Base-by-base conservation (phyloP, 306 rosid genomes). In the Oemleria cerasiformis region DNA sequence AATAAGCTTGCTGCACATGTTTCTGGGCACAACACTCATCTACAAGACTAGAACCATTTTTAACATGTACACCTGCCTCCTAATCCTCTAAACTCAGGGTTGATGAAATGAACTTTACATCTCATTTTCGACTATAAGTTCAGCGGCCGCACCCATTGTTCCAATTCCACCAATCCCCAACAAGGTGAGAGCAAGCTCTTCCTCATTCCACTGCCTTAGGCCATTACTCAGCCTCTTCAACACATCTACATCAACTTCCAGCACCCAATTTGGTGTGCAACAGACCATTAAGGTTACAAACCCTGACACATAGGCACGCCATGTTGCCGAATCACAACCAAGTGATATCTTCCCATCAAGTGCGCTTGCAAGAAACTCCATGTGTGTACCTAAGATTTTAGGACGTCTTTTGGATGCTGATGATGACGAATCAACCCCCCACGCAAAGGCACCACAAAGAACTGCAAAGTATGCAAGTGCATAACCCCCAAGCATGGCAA, bases 331-430 rank as follows among this genome's bases (percentile, higher is more conserved):
- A 85, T 89, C 92, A 63, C 96, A 91, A 65, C 97, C 96, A 5
- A 89, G 95, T 19, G 96, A 91, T 84, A 89, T 91, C 81, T 94
- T 94, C 79, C 98, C 95, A 63, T 91, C 92, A 40, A 91, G 88
- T 56, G 92, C 97, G 75, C 96, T 85, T 4, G 98, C 98, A n/a
- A 94, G 85, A 83, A 94, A 94, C 77, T 91, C 87, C 92, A 94
- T 82, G 79, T 94, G 98, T 67, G 68, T 76, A 14, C 88, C 87
- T 25, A 94, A 84, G 80, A 91, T 82, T 62, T 87, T 89, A 9
- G 85, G 96, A 58, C 96, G 97, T 7, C 97, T 79, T 73, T 85
- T 91, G 47, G 99, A 87, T 63, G 90, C 92, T 7, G 91, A 76
- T 19, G 97, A 86, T 63, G 91, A 85, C 44, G 96, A 94, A 75